A percentile compares a stretch with the other conserved stretches of the same genome.
Conservation (phyloP, 257 asterid species). For the Anisodus acutangulus region DNA sequence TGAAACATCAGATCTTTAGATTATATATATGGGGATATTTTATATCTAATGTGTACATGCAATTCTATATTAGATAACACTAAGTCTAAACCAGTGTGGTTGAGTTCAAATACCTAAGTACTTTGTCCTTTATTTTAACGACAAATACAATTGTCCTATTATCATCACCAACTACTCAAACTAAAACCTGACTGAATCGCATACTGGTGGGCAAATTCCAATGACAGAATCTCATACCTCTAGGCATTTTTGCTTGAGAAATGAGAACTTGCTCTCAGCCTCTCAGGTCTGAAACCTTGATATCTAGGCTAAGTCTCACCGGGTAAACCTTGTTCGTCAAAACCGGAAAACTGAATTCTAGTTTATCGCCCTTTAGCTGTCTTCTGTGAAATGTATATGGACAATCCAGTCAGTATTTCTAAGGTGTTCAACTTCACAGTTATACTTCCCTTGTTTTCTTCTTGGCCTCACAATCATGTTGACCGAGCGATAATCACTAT, state of each 20-base stretch:
- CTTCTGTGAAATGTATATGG: background rate
- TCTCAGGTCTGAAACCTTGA: background rate
- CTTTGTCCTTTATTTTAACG: background rate
- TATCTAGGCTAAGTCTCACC: background rate
- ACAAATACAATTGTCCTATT: background rate
- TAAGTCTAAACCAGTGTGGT: background rate
- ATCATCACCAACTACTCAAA: slow-evolving; percentile 5
- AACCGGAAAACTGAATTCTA: background rate
- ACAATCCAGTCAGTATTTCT: background rate
- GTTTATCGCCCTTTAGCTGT: background rate
- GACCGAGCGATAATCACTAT: no score
- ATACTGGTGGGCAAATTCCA: background rate
- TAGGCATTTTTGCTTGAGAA: background rate
- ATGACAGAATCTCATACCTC: background rate
- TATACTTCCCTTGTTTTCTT: background rate
- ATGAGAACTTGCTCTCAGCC: slow-evolving; percentile 9
- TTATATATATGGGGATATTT: background rate
- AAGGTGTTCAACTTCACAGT: background rate
- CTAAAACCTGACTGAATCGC: background rate
- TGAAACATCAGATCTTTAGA: background rate
- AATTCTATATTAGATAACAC: background rate
- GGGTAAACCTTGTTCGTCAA: background rate
- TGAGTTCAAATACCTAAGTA: background rate
- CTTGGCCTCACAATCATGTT: no score
- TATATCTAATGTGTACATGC: no score